Conservation (phyloP, 352 stramenopile genomes). For the Globisporangium takayamanum region DNA sequence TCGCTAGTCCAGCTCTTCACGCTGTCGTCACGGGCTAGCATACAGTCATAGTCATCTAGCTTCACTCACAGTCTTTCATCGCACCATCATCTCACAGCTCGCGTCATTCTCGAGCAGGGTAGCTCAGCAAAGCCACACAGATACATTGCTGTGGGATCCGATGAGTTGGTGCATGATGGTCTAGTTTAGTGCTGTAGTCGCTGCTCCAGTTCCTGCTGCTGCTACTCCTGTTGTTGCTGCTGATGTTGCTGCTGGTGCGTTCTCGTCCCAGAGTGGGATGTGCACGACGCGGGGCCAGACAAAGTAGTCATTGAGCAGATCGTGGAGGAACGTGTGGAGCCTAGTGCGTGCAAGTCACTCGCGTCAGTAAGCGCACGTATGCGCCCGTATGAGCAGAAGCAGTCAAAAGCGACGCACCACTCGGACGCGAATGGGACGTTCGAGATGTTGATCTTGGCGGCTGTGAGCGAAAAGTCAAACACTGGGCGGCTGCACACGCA, state of each 20-base stretch:
- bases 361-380: not conserved
- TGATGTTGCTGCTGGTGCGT: conserved; percentile 4
- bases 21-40: too few species aligned
- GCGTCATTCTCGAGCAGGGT: too few species aligned
- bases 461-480: conserved; percentile 74
- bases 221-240: not conserved
- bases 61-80: too few species aligned
- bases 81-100: too few species aligned
- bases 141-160: too few species aligned
- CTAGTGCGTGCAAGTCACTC: conserved; percentile 10
- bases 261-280: conserved; percentile 67
- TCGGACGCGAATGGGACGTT: conserved; percentile 79
- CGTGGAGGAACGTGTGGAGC: conserved; percentile 71
- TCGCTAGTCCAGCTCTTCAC: too few species aligned
- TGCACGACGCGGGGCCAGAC: conserved; percentile 69
- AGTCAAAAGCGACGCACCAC: conserved; percentile 30
- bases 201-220: not conserved
- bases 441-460: conserved; percentile 79
- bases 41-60: too few species aligned
- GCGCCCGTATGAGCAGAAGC: not conserved
- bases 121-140: too few species aligned
- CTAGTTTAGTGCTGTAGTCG: not conserved
- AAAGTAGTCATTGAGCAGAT: conserved; percentile 69
- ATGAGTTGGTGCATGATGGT: too few species aligned
- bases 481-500: conserved; percentile 37